Evolutionary conservation across 2,329 filamentous ascomycete genomes (phyloP).

Genomic region (Fusarium illudens): DNA sequence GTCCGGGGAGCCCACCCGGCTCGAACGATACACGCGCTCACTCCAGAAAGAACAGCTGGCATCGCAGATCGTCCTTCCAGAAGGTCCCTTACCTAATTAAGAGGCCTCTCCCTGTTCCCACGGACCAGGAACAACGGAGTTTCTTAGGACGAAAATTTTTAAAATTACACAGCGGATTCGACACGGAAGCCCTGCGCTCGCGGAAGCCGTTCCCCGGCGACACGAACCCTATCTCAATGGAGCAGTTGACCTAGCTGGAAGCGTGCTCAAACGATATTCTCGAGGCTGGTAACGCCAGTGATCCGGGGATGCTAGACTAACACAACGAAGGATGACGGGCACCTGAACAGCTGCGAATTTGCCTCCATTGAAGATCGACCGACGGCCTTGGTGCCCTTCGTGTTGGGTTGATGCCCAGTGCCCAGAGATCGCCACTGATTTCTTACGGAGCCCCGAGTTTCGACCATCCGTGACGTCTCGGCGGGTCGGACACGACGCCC

Average conservation of each 20-base stretch:
- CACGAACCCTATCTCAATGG: slow-evolving; percentile 37
- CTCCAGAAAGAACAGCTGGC: slow-evolving; percentile 28
- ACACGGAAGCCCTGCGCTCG: slow-evolving; percentile 34
- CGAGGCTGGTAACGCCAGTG: slow-evolving; percentile 32
- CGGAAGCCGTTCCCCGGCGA: slow-evolving; percentile 48
- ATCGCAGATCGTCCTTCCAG: slow-evolving; percentile 41
- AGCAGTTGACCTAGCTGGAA: slow-evolving; percentile 17
- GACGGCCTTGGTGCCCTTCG: neutral
- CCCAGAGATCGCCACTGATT: neutral
- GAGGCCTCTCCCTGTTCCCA: slow-evolving; percentile 32
- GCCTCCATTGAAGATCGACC: neutral
- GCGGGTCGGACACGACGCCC: slow-evolving; percentile 1
- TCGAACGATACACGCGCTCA: slow-evolving; percentile 25
- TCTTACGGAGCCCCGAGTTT: neutral
- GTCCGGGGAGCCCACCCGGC: slow-evolving; percentile 33
- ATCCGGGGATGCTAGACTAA: slow-evolving; percentile 32
- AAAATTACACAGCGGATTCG: slow-evolving; percentile 43
- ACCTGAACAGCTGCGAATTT: slow-evolving; percentile 2
- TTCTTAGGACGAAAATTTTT: slow-evolving; percentile 38
- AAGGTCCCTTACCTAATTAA: slow-evolving; percentile 37
- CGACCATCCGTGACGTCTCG: slow-evolving; percentile 8
- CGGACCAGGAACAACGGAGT: slow-evolving; percentile 34
- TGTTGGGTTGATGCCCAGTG: neutral
- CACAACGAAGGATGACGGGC: slow-evolving; percentile 28
- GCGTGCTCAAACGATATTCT: slow-evolving; percentile 15